These are phyloP conservation scores for Fusarium sp. DNA, from an alignment of 2,329 filamentous ascomycete species.

Conservation along the genomic window DNA sequence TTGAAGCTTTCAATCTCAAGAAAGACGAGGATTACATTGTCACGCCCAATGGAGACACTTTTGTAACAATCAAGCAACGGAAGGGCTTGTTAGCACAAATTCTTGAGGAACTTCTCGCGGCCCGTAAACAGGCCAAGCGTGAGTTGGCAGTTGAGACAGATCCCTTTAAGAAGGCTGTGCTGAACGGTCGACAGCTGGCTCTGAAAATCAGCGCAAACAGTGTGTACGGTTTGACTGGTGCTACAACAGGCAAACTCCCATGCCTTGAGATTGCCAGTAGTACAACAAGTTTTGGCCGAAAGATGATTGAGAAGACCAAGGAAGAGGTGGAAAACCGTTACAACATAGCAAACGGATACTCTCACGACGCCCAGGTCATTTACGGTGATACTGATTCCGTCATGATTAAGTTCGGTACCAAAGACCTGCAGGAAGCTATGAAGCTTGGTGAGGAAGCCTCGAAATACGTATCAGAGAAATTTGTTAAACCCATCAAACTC, in stretches of 20 bases:
- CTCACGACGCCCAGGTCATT: constrained; percentile 94
- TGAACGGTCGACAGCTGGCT: constrained; percentile 96
- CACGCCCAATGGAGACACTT: constrained; percentile 93
- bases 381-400: constrained; percentile 99
- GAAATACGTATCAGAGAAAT: constrained; percentile 88
- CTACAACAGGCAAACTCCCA: constrained; percentile 93
- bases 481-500: constrained; percentile 96
- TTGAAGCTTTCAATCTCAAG: constrained; percentile 80
- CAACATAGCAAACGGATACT: constrained; percentile 93
- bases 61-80: constrained; percentile 86
- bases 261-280: constrained; percentile 96
- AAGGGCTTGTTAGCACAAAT: constrained; percentile 96
- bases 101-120: constrained; percentile 90
- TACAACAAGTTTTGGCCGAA: constrained; percentile 94
- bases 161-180: constrained; percentile 95
- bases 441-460: constrained; percentile 94
- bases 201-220: constrained; percentile 98
- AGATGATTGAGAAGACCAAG: constrained; percentile 99
- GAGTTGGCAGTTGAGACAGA: constrained; percentile 91
- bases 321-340: constrained; percentile 93
- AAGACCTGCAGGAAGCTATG: constrained; percentile 89
- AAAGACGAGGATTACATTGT: constrained; percentile 97
- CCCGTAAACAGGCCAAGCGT: constrained; percentile 93
- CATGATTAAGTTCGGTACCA: constrained; percentile 98
- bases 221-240: constrained; percentile 96